phyloP scores from a whole-genome alignment of 2,329 filamentous ascomycete species.

The Myriangium duriaei region DNA sequence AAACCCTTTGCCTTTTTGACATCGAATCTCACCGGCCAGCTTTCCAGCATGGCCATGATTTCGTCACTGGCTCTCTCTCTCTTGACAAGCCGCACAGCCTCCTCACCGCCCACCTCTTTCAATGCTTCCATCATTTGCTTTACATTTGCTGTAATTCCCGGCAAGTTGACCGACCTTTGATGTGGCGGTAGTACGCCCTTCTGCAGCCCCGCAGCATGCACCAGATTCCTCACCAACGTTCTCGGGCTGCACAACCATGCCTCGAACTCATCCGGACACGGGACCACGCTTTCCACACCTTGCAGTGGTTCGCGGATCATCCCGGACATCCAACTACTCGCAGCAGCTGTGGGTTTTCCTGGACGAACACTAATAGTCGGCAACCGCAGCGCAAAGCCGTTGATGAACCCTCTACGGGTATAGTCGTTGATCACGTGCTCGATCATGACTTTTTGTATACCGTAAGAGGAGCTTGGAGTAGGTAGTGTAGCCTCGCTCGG shows the following conservation, averaged over 20 bases:
- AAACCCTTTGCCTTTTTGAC: conserved; percentile 42
- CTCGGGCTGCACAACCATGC: conserved; percentile 47
- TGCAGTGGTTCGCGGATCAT: conserved; percentile 43
- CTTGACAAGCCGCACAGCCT: conserved; percentile 37
- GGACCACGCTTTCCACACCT: conserved; percentile 38
- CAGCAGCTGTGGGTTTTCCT: conserved; percentile 39
- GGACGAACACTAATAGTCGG: conserved; percentile 41
- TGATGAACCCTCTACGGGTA: conserved; percentile 37
- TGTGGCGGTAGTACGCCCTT: conserved; percentile 37
- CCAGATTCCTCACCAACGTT: conserved; percentile 42
- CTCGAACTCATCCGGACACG: conserved; percentile 39
- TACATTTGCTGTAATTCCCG: conserved; percentile 42
- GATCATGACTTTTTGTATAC: conserved; percentile 38
- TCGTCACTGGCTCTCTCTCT: conserved; percentile 39
- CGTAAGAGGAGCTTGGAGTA: conserved; percentile 38
- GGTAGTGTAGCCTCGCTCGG: conserved; percentile 35
- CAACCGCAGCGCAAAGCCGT: conserved; percentile 34
- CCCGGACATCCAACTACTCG: conserved; percentile 39
- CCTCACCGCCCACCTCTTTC: conserved; percentile 41
- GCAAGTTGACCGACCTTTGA: conserved; percentile 41
- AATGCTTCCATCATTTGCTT: conserved; percentile 45
- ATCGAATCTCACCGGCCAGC: conserved; percentile 45
- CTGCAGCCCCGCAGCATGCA: conserved; percentile 39
- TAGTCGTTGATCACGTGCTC: conserved; percentile 41
- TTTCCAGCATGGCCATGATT: conserved; percentile 41